phyloP scores from a whole-genome alignment of 2,329 filamentous ascomycete genomes.

The Zopfia rhizophila region DNA sequence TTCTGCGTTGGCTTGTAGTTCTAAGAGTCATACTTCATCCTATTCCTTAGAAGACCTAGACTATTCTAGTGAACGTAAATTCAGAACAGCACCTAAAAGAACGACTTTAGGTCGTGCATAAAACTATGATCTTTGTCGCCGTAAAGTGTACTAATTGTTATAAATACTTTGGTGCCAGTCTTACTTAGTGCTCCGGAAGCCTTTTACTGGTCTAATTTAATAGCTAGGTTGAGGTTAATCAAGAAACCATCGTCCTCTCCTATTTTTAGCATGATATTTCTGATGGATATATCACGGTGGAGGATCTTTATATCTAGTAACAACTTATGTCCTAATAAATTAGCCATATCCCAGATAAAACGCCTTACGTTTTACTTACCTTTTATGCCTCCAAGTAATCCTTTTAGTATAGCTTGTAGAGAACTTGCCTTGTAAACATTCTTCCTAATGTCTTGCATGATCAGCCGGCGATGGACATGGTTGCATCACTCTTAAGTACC shows the following conservation, averaged over 20 bases:
- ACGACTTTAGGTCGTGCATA: constrained; percentile 13
- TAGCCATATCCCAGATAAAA: constrained; percentile 18
- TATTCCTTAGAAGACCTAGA: constrained; percentile 24
- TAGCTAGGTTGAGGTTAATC: constrained; percentile 33
- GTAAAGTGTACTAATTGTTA: constrained; percentile 11
- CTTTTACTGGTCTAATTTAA: too few species aligned
- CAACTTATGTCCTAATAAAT: constrained; percentile 20
- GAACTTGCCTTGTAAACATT: constrained; percentile 56
- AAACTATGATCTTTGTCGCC: constrained; percentile 11
- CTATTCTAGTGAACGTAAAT: constrained; percentile 51
- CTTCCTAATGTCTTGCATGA: constrained; percentile 54
- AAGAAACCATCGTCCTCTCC: constrained; percentile 30
- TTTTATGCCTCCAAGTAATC: constrained; percentile 24
- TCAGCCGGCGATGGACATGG: constrained; percentile 53
- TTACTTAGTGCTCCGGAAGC: constrained; percentile 20
- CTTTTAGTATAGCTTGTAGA: constrained; percentile 21
- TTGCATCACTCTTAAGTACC: constrained; percentile 33
- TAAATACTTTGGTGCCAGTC: constrained; percentile 15
- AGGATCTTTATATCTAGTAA: constrained; percentile 31
- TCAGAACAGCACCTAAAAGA: constrained; percentile 17
- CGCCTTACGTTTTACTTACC: constrained; percentile 16
- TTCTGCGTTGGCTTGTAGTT: constrained; percentile 46
- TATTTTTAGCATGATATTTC: constrained; percentile 35
- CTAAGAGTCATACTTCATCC: constrained; percentile 46
- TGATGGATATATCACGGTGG: constrained; percentile 34